These are phyloP conservation scores for Orbilia blumenaviensis DNA, from an alignment of 2,329 filamentous ascomycete genomes.

Conservation along the genomic window DNA sequence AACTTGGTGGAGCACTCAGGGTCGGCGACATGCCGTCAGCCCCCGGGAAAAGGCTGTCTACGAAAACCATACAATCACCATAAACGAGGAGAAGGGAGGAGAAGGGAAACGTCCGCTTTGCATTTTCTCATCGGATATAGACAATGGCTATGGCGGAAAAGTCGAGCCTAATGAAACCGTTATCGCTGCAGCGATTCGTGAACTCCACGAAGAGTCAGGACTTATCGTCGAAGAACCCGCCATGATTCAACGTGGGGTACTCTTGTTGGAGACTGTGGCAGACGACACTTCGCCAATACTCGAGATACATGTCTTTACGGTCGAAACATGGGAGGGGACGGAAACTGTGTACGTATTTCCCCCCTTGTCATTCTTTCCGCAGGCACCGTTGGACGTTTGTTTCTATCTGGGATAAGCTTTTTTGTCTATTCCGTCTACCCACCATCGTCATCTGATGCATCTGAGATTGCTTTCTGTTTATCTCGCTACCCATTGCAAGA, in stretches of 20 bases:
- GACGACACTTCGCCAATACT: conserved; percentile 54
- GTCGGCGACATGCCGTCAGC: conserved; percentile 40
- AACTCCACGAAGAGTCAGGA: conserved; percentile 55
- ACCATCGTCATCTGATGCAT: conserved; percentile 21
- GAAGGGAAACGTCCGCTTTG: conserved; percentile 27
- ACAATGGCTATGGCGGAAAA: conserved; percentile 58
- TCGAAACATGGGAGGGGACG: conserved; percentile 55
- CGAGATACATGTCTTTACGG: conserved; percentile 57
- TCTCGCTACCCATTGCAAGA: conserved; percentile 36
- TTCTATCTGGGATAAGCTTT: conserved; percentile 36
- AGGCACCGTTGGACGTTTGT: background rate
- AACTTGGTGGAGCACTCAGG: conserved; percentile 21
- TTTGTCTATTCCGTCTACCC: conserved; percentile 34
- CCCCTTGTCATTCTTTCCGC: background rate
- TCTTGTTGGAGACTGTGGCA: conserved; percentile 48
- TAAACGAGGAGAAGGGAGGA: conserved; percentile 35
- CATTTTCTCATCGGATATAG: conserved; percentile 38
- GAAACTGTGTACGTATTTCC: conserved; percentile 54
- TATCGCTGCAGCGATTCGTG: conserved; percentile 55
- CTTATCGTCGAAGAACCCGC: conserved; percentile 30
- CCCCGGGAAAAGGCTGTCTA: conserved; percentile 27
- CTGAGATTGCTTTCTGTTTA: conserved; percentile 25
- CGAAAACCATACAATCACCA: conserved; percentile 32
- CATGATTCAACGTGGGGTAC: conserved; percentile 22
- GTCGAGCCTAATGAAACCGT: conserved; percentile 56